Evolutionary conservation across 2,329 filamentous ascomycete genomes (phyloP), one percentile per base, ranked within the genome.

Genomic region (Xylaria hypoxylon): DNA sequence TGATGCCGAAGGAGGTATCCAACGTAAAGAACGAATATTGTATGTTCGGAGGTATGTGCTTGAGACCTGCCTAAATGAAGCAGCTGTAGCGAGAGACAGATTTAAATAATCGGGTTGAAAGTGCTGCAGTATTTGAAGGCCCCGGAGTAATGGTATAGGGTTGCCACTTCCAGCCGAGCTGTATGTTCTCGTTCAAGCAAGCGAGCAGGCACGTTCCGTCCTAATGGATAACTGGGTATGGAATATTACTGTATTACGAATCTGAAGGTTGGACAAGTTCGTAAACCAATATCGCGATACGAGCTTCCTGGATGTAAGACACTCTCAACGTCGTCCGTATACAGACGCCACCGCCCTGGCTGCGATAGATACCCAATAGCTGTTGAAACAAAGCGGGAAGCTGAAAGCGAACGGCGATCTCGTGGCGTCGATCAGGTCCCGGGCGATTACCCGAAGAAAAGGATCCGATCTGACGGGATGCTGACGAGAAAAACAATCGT

Each of bases 401-500:
- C 73, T 72, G 72, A 74, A 68, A 65, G 55, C 45, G 60, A 72
- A 67, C 42, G 64, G 57, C 56, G 68, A 66, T 65, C 62, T 64
- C 69, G 68, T 66, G 51, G 65, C 68, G 69, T 71, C 72, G 71
- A 74, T 73, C 73, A 71, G 52, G 50, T 58, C 48, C 51, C 35
- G 26, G 50, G 55, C 26, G 22, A 19, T 58, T 45, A 26, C 44
- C 58, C 44, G 44, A 56, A 42, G 19, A 53, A 10, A 33, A 42
- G 13, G 47, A 59, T 51, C 44, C 35, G 56, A 63, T 61, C 38
- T 33, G 51, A 53, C 68, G 52, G 65, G 45, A 65, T 35, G 31
- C 40, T 59, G 28, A 28, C 38, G 22, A 52, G 35, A 65, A 63
- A 22, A 40, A 64, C 40, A 70, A 67, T 64, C 62, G 57, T 47